Evolutionary conservation across 2,329 filamentous ascomycete genomes (phyloP).

Genomic region (Claviceps spartinae): DNA sequence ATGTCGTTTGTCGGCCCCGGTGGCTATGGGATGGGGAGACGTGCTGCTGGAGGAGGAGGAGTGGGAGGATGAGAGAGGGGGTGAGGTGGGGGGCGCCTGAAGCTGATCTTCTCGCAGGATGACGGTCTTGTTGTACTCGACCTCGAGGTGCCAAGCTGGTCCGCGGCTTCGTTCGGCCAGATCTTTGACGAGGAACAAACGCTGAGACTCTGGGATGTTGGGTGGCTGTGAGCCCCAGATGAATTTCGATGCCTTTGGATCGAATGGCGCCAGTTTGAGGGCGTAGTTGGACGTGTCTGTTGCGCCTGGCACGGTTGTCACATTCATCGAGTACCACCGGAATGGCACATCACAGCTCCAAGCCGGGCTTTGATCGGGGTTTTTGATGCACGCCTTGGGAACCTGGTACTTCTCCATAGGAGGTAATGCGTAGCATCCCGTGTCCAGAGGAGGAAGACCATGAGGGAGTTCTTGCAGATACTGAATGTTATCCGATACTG

Average conservation of each 20-base stretch:
- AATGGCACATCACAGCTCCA: constrained; percentile 49
- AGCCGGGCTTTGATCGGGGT: constrained; percentile 38
- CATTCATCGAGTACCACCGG: constrained; percentile 29
- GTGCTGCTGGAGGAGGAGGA: not conserved
- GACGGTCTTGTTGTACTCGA: constrained; percentile 43
- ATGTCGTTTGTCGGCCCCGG: constrained; percentile 15
- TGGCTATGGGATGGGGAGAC: constrained; percentile 9
- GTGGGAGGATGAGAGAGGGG: not conserved
- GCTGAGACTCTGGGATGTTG: constrained; percentile 22
- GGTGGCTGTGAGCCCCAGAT: constrained; percentile 43
- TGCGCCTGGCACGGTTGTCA: constrained; percentile 18
- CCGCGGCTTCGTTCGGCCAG: constrained; percentile 32
- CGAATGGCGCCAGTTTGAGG: constrained; percentile 24
- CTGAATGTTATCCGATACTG: constrained; percentile 31
- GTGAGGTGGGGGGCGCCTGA: not conserved
- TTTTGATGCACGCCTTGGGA: constrained; percentile 42
- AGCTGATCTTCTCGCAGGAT: constrained; percentile 32
- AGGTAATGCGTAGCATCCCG: constrained; percentile 43
- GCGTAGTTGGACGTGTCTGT: constrained; percentile 25
- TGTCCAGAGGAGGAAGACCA: constrained; percentile 37
- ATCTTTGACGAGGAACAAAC: constrained; percentile 37
- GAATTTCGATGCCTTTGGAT: constrained; percentile 26
- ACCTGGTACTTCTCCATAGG: constrained; percentile 34
- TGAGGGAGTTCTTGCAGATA: constrained; percentile 36
- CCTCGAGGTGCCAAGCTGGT: constrained; percentile 40